These are phyloP conservation scores for Aureobasidium leucospermi DNA, from an alignment of 2,329 filamentous ascomycete genomes.

Conservation along the genomic window DNA sequence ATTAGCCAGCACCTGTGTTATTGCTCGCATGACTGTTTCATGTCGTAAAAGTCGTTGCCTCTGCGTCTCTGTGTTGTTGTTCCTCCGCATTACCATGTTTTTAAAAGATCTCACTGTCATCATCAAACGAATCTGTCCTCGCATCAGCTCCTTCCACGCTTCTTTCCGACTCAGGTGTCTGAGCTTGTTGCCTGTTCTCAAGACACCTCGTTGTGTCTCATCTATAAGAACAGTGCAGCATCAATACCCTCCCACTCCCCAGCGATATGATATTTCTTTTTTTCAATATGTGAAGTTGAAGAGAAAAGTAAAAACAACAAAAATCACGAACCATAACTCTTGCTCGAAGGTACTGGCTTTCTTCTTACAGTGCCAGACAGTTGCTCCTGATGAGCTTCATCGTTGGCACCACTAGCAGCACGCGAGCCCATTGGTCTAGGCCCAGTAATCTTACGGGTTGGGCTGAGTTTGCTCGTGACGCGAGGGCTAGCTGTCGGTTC, in stretches of 20 bases:
- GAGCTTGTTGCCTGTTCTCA: background rate
- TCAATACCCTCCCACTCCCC: background rate
- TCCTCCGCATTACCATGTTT: background rate
- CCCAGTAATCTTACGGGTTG: constrained; percentile 38
- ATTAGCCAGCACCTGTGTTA: background rate
- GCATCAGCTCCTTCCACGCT: constrained; percentile 1
- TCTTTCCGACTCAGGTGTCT: background rate
- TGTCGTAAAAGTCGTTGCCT: constrained; percentile 3
- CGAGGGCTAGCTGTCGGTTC: constrained; percentile 10
- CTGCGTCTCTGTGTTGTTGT: background rate
- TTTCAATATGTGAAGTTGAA: constrained; percentile 1
- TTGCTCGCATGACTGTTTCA: background rate
- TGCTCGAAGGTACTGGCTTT: constrained; percentile 17
- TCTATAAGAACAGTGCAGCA: background rate
- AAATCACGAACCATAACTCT: constrained; percentile 13
- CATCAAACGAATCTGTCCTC: constrained; percentile 12
- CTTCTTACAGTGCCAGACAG: constrained; percentile 18
- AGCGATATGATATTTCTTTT: background rate
- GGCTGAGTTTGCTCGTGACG: background rate
- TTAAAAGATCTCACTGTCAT: constrained; percentile 9
- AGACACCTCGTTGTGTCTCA: background rate
- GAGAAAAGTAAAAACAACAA: background rate
- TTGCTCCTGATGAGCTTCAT: background rate
- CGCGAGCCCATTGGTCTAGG: constrained; percentile 40
- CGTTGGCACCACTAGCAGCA: constrained; percentile 16